These are phyloP conservation scores for Nakazawaea ishiwadae DNA, from an alignment of 805 yeast genomes.

Conservation along the genomic window DNA sequence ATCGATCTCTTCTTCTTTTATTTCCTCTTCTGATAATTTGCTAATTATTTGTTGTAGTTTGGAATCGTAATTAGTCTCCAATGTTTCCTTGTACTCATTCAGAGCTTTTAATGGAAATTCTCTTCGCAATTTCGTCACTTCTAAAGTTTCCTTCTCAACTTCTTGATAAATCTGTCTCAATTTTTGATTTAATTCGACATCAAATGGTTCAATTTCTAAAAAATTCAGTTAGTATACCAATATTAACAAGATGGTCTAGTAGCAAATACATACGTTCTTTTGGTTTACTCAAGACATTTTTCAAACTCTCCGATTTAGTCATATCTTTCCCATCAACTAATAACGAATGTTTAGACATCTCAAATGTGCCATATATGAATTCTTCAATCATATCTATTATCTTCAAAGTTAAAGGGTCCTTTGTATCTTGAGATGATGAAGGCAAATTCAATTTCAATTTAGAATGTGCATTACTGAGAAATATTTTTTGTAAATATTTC, in stretches of 20 bases:
- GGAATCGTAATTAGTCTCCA: not conserved
- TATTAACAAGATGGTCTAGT: not conserved
- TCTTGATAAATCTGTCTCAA: slow-evolving; percentile 51
- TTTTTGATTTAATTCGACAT: slow-evolving; percentile 53
- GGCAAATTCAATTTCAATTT: slow-evolving; percentile 49
- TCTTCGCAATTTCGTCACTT: slow-evolving; percentile 50
- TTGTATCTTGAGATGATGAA: slow-evolving; percentile 20
- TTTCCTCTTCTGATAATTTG: slow-evolving; percentile 4
- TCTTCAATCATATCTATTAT: slow-evolving; percentile 40
- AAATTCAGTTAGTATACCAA: not conserved
- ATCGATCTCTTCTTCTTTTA: not conserved
- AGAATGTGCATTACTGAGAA: slow-evolving; percentile 35
- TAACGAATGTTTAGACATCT: slow-evolving; percentile 49
- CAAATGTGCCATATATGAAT: slow-evolving; percentile 50
- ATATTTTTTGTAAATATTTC: slow-evolving; percentile 38
- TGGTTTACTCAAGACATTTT: slow-evolving; percentile 18
- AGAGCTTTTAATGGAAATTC: slow-evolving; percentile 42
- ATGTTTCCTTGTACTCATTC: slow-evolving; percentile 29
- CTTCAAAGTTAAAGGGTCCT: slow-evolving; percentile 41
- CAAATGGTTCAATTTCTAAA: slow-evolving; percentile 62
- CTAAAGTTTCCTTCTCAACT: slow-evolving; percentile 60
- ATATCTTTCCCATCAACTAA: slow-evolving; percentile 52
- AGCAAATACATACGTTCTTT: slow-evolving; percentile 16
- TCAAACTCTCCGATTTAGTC: slow-evolving; percentile 21
- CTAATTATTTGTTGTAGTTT: slow-evolving; percentile 10